A percentile compares a stretch with the other conserved stretches of the same genome.
These are phyloP conservation scores for Moesziomyces aphidis DNA, from an alignment of 1,284 basidiomycete genomes.

Conservation along the genomic window DNA sequence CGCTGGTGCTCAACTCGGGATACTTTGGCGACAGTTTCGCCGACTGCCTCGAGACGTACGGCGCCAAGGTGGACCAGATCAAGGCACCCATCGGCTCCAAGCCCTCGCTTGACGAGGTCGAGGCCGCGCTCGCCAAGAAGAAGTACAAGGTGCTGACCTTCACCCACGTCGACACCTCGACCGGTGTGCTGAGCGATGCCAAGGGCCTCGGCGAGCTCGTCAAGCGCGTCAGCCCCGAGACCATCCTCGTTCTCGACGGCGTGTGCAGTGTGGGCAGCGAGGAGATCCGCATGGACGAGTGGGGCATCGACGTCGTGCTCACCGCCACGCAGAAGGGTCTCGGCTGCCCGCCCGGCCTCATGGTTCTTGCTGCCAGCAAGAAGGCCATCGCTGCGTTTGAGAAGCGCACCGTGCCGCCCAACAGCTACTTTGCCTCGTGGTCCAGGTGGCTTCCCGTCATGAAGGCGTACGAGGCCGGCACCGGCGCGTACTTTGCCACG, in stretches of 20 bases:
- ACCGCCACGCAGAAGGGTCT: conserved; percentile 95
- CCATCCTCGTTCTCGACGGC: conserved; percentile 86
- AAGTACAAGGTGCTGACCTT: conserved; percentile 91
- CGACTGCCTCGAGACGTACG: conserved; percentile 77
- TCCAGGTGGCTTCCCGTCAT: conserved; percentile 66
- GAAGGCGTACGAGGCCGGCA: conserved; percentile 67
- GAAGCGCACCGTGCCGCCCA: conserved; percentile 77
- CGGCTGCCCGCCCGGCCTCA: conserved; percentile 92
- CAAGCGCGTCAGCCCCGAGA: conserved; percentile 82
- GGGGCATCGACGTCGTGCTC: conserved; percentile 90
- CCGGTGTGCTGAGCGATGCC: conserved; percentile 86
- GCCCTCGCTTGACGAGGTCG: conserved; percentile 76
- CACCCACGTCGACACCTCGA: conserved; percentile 79
- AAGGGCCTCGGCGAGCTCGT: conserved; percentile 82
- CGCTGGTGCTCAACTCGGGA: conserved; percentile 77
- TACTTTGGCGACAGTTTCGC: conserved; percentile 67
- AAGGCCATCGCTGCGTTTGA: conserved; percentile 83
- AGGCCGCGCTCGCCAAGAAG: conserved; percentile 80
- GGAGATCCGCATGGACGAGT: conserved; percentile 91
- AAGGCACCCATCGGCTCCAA: conserved; percentile 84
- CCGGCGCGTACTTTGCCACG: conserved; percentile 64
- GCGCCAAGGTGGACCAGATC: conserved; percentile 87
- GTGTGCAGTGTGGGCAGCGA: conserved; percentile 97
- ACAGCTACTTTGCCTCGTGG: conserved; percentile 83
- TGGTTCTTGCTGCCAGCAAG: conserved; percentile 83